A percentile compares a stretch with the other conserved stretches of the same genome.
Evolutionary conservation across 345 rosid genomes (phyloP).

Genomic region (Orychophragmus violaceus): DNA sequence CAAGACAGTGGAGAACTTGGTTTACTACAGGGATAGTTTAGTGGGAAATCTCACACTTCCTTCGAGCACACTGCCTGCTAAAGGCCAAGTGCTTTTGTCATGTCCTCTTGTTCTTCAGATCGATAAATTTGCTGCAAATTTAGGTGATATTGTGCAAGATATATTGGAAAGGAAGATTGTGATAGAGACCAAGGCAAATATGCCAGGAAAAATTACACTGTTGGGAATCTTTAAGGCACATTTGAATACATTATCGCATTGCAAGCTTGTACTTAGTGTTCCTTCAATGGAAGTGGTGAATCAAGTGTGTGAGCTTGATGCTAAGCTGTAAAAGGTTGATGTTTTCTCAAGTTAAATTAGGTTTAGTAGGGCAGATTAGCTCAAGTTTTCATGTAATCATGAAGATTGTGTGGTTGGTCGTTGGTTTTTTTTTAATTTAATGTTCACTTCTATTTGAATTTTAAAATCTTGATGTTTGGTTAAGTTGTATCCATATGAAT

Average conservation of each 20-base stretch:
- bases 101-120: constrained; percentile 39
- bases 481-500: not conserved
- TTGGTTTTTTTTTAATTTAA: not conserved
- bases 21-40: constrained; percentile 22
- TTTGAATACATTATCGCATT: constrained; percentile 31
- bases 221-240: constrained; percentile 40
- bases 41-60: constrained; percentile 43
- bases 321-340: constrained; percentile 24
- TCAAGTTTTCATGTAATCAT: not conserved
- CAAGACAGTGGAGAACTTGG: constrained; percentile 35
- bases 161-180: constrained; percentile 32
- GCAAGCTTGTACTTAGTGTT: constrained; percentile 34
- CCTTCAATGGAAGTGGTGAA: constrained; percentile 35
- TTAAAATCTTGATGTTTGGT: not conserved
- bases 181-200: constrained; percentile 34
- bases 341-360: not conserved
- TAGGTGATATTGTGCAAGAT: constrained; percentile 31
- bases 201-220: constrained; percentile 48
- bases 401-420: not conserved
- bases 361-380: not conserved
- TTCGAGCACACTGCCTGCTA: constrained; percentile 40
- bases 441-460: not conserved
- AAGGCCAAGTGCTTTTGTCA: constrained; percentile 25
- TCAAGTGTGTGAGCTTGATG: constrained; percentile 35
- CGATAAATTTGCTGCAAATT: constrained; percentile 28